Evolutionary conservation across 345 rosid species (phyloP), one percentile per base, ranked within the genome.

Genomic region (Dipteronia sinensis): DNA sequence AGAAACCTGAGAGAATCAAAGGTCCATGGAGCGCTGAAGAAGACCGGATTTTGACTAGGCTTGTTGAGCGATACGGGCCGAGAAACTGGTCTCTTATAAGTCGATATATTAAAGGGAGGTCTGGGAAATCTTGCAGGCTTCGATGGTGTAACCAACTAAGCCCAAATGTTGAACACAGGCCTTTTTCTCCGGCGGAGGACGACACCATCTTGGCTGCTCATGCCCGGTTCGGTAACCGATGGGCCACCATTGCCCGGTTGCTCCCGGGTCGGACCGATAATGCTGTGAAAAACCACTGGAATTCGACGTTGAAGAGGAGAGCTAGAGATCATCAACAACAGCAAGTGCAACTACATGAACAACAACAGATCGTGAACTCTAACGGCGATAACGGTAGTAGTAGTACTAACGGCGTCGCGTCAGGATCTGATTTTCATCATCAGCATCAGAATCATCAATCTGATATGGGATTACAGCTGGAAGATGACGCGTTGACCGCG

Each of bases 21-120:
- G 94, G 94, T 55, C 94, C 94, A 0, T 90, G 94, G 94, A 90
- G 94, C 47, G 89, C 94, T 0, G 94, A 90, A 69, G 94, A 90
- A 72, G 94, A 90, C 78, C 77, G 84, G 86, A 81, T 88, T 68
- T 76, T 90, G 68, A 87, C 90, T 7, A 81, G 85, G 3, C 87
- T 90, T 7, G 92, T 90, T 5, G 89, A 88, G 19, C 78, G 81
- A 51, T 85, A 86, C 12, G 93, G 93, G 17, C 84, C 93, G 0
- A 79, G 91, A 38, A 89, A 88, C 70, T 89, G 92, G 94, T 79
- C 90, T 64, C 79, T 85, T 65, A 88, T 88, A 6, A 85, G 94
- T 78, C 86, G 87, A 9, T 72, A 82, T 72, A 82, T 88, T 51
- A 87, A 85, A 76, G 92, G 90, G 6, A 78, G 94, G 25, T 89